Conservation (phyloP, 345 rosid species). For the Carallia brachiata region DNA sequence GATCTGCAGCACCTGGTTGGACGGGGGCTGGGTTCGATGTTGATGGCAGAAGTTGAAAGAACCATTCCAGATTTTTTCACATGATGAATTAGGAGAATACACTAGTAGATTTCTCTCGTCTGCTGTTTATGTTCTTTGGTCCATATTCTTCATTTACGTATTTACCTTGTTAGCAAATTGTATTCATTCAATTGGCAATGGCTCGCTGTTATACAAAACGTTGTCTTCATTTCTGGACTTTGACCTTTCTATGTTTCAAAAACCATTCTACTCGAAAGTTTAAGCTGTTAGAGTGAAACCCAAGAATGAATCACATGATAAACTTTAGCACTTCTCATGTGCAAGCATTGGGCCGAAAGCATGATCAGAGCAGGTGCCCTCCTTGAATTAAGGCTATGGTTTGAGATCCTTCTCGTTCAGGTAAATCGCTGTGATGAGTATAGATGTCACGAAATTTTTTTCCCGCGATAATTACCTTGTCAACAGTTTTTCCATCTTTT, state of each 20-base stretch:
- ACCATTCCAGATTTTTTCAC: slow-evolving; percentile 10
- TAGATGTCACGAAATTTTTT: background rate
- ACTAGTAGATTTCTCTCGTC: background rate
- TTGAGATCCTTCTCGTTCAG: background rate
- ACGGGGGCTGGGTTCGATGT: slow-evolving; percentile 77
- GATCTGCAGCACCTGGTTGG: slow-evolving; percentile 59
- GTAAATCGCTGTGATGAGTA: background rate
- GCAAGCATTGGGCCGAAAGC: no score
- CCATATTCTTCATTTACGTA: background rate
- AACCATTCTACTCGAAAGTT: no score
- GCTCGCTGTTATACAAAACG: slow-evolving; percentile 1
- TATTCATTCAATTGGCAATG: background rate
- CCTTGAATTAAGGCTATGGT: background rate
- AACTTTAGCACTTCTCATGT: no score
- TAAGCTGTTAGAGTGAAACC: no score
- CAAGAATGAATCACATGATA: no score
- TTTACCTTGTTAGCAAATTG: background rate
- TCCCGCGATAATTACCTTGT: background rate
- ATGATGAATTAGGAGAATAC: slow-evolving; percentile 6
- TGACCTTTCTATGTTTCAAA: no score
- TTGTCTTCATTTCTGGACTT: background rate
- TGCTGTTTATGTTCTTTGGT: slow-evolving; percentile 1
- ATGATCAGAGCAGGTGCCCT: background rate
- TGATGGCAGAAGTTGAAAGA: slow-evolving; percentile 54
- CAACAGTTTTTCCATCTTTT: background rate